Conservation (phyloP, 139 green algal species). For the Picochlorum sp. region DNA sequence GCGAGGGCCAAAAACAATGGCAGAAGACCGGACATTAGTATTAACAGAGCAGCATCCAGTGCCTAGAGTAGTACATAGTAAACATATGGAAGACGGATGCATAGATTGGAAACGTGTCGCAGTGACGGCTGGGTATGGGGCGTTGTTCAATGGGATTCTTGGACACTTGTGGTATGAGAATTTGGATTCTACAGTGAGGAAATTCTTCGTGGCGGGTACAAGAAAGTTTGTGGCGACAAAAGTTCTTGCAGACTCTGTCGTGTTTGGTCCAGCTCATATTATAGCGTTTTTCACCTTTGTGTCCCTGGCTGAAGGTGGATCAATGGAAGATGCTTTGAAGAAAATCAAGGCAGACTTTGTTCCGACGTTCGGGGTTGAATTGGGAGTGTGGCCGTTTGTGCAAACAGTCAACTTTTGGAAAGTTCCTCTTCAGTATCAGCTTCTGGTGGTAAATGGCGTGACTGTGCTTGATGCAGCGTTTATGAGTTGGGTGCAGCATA, state of each 20-base stretch:
- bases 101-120: not conserved
- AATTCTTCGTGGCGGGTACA: not conserved
- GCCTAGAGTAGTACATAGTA: no score
- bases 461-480: constrained; percentile 12
- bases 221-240: constrained; percentile 8
- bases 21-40: no score
- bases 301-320: constrained; percentile 7
- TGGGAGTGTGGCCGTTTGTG: constrained; percentile 16
- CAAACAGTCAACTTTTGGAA: constrained; percentile 22
- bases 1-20: no score
- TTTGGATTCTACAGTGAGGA: not conserved
- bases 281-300: constrained; percentile 16
- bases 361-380: constrained; percentile 18
- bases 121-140: constrained; percentile 11
- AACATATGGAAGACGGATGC: no score
- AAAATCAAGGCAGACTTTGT: constrained; percentile 25
- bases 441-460: constrained; percentile 17
- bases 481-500: not conserved
- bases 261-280: constrained; percentile 21
- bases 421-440: constrained; percentile 18
- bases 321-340: not conserved
- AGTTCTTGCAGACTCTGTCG: constrained; percentile 14
- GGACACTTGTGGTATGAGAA: constrained; percentile 20
- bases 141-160: constrained; percentile 5
- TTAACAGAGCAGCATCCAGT: no score